Base-by-base conservation (phyloP, 2,329 filamentous ascomycete genomes). In the Fusarium lyarnte region DNA sequence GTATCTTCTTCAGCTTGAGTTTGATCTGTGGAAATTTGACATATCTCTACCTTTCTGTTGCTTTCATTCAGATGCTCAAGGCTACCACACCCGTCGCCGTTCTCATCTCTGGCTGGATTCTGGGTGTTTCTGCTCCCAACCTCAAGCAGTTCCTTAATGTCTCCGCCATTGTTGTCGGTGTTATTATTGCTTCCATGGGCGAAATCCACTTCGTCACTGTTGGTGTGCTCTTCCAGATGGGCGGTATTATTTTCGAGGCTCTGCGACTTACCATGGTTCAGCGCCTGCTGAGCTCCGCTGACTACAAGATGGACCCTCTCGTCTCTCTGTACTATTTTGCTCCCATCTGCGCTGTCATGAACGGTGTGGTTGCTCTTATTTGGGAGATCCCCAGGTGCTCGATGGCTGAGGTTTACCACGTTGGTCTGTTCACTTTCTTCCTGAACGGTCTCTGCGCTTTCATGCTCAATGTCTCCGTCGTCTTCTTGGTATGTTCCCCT, bases 41-140 rank as follows among this genome's bases (percentile, higher is more conserved):
- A 77, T 98, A 98, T 81, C 89, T 98, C 61, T 97, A 98, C 84
- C 90, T 98, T 69, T 96, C 93, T 75, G 95, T 98, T 66, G 93
- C 95, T 68, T 98, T 98, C 83, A 98, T 98, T 79, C 95, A 98
- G 87, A 98, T 98, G 95, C 91, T 98, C 83, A 98, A 98, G 93
- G 96, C 96, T 75, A 98, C 94, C 46, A 98, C 94, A 36, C 96
- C 96, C 21, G 95, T 98, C 66, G 95, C 94, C 59, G 95, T 98
- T 58, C 90, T 99, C 42, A 84, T 98, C 75, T 92, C 94, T 43
- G 94, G 94, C 75, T 98, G 96, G 95, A 86, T 88, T 58, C 91
- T 98, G 78, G 94, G 94, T 65, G 90, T 97, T 57, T 90, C 93
- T 19, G 90, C 93, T 70, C 93, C 94, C 59, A 97, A 94, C 85